These are phyloP conservation scores for Cladosporium austrohemisphaericum DNA, from an alignment of 2,329 filamentous ascomycete species.

Conservation along the genomic window DNA sequence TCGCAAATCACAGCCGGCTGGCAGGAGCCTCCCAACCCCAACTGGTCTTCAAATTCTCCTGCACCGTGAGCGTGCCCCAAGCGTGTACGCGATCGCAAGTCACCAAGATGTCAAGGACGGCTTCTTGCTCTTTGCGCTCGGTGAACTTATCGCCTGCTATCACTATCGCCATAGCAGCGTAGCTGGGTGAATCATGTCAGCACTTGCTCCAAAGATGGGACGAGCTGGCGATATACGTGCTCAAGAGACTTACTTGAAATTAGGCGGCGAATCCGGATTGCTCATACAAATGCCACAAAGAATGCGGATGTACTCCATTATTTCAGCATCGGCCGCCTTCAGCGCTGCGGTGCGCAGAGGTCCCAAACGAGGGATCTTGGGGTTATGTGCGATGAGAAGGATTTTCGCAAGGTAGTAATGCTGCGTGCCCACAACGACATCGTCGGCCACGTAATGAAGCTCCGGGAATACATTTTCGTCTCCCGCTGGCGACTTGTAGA, in stretches of 20 bases:
- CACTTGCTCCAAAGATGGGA: background rate
- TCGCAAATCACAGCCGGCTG: too few species aligned
- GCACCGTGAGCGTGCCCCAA: conserved; percentile 50
- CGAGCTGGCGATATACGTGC: too few species aligned
- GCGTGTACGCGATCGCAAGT: conserved; percentile 50
- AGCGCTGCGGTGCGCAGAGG: conserved; percentile 37
- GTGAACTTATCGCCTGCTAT: conserved; percentile 49
- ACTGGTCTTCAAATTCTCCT: conserved; percentile 45
- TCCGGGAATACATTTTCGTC: conserved; percentile 52
- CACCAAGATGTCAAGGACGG: conserved; percentile 46
- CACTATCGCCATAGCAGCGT: conserved; percentile 32
- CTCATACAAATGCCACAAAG: conserved; percentile 58
- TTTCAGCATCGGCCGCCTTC: conserved; percentile 40
- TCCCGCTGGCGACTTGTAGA: conserved; percentile 45
- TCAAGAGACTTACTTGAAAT: conserved; percentile 44
- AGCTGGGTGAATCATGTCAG: background rate
- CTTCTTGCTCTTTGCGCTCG: conserved; percentile 46
- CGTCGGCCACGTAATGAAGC: conserved; percentile 56
- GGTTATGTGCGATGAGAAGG: conserved; percentile 56
- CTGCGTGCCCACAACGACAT: conserved; percentile 56
- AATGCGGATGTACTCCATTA: conserved; percentile 48
- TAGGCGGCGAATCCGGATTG: conserved; percentile 54
- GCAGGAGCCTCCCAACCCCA: conserved; percentile 46
- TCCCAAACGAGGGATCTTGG: conserved; percentile 51
- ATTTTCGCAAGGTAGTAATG: conserved; percentile 58